These are phyloP conservation scores for Didymella exigua DNA, from an alignment of 2,329 filamentous ascomycete genomes.

Conservation along the genomic window DNA sequence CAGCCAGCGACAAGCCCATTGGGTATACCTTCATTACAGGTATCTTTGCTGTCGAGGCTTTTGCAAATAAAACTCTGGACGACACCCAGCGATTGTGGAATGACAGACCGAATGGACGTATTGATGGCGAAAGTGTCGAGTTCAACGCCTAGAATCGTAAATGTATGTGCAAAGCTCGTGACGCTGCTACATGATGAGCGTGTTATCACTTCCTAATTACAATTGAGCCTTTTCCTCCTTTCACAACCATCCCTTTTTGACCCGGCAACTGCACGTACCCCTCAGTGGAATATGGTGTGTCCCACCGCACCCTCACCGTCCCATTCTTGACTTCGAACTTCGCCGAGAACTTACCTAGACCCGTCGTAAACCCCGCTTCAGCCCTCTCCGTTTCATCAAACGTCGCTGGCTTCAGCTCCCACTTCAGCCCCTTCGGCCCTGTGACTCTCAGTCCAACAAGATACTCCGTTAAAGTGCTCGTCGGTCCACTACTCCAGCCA, in stretches of 20 bases:
- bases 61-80: neutral
- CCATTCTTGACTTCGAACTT: neutral
- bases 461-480: slow-evolving; percentile 47
- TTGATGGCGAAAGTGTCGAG: too few species aligned
- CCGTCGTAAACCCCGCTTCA: slow-evolving; percentile 4
- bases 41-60: slow-evolving; percentile 3
- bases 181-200: too few species aligned
- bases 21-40: neutral
- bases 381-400: neutral
- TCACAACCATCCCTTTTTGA: neutral
- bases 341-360: slow-evolving; percentile 1
- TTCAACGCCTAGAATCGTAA: neutral
- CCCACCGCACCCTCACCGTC: neutral
- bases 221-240: neutral
- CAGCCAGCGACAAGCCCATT: neutral
- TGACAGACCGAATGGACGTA: neutral
- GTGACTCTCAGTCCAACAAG: slow-evolving; percentile 53
- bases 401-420: slow-evolving; percentile 49
- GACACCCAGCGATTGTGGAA: neutral
- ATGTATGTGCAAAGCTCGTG: too few species aligned
- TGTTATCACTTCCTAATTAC: neutral
- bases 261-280: slow-evolving; percentile 6
- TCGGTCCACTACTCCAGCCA: slow-evolving; percentile 50
- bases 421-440: slow-evolving; percentile 48
- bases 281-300: neutral